phyloP scores from a whole-genome alignment of 768 basidiomycete species.

The Tricholoma flavovirens region DNA sequence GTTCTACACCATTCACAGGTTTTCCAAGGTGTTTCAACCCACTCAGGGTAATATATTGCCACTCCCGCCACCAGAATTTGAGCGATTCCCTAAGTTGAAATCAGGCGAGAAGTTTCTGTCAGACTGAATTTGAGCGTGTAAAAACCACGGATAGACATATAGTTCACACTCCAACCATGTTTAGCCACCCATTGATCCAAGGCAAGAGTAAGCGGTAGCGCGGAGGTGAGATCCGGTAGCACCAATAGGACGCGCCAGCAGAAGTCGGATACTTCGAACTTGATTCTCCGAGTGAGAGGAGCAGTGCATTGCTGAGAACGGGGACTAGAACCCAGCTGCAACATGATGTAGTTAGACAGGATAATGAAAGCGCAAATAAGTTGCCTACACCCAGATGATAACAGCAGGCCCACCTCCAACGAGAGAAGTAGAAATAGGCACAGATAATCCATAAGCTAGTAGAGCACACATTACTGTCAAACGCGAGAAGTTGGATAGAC shows the following conservation, averaged over 20 bases:
- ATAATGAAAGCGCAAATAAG: neutral
- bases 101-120: neutral
- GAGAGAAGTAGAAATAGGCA: constrained; percentile 52
- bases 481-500: neutral
- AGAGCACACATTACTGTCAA: neutral
- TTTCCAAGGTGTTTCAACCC: constrained; percentile 54
- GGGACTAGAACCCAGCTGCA: constrained; percentile 49
- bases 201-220: constrained; percentile 45
- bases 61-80: constrained; percentile 56
- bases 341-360: neutral
- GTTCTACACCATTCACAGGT: constrained; percentile 34
- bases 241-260: constrained; percentile 64
- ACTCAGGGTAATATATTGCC: constrained; percentile 52
- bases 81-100: constrained; percentile 40
- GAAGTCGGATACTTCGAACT: constrained; percentile 58
- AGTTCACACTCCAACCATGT: constrained; percentile 65
- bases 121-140: constrained; percentile 24
- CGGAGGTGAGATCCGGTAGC: constrained; percentile 52
- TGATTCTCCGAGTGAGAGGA: constrained; percentile 52
- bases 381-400: constrained; percentile 51
- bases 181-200: constrained; percentile 69
- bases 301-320: constrained; percentile 39
- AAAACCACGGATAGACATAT: constrained; percentile 63
- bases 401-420: constrained; percentile 50
- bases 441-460: constrained; percentile 49